Conservation (phyloP, 2,329 filamentous ascomycete species). For the Ilyonectria robusta region DNA sequence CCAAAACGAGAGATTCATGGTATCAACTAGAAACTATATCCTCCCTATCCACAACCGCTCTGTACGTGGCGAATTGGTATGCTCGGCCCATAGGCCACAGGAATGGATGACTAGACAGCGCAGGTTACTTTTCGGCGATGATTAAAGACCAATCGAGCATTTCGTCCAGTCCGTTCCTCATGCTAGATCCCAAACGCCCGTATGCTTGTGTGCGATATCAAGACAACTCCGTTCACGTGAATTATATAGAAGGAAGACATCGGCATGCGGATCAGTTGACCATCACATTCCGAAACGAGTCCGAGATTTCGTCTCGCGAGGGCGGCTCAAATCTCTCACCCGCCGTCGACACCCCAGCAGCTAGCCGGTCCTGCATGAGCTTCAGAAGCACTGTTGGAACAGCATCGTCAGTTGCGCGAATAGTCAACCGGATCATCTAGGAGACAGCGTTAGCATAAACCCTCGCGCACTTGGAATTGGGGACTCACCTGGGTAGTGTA, state of each 20-base stretch:
- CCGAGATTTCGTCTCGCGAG: constrained; percentile 66
- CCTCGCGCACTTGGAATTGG: not conserved
- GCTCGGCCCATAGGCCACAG: constrained; percentile 28
- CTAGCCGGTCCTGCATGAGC: constrained; percentile 87
- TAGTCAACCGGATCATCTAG: constrained; percentile 95
- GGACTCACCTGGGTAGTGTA: constrained; percentile 87
- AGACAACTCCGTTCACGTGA: constrained; percentile 45
- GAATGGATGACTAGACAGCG: constrained; percentile 31
- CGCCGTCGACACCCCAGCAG: constrained; percentile 63
- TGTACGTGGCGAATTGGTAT: constrained; percentile 26
- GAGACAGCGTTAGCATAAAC: constrained; percentile 33
- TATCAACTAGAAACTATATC: constrained; percentile 46
- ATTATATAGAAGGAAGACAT: constrained; percentile 43
- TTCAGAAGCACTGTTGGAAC: constrained; percentile 86
- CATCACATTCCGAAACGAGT: constrained; percentile 71
- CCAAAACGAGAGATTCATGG: constrained; percentile 42
- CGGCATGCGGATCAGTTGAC: constrained; percentile 54
- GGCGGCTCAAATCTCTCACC: constrained; percentile 58
- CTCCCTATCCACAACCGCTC: constrained; percentile 38
- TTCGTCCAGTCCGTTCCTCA: constrained; percentile 42
- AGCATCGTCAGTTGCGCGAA: constrained; percentile 92
- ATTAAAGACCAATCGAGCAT: constrained; percentile 42
- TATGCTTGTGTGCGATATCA: constrained; percentile 49
- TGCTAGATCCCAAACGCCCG: constrained; percentile 51
- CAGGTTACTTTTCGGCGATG: constrained; percentile 37